These are phyloP conservation scores for Eucalyptus grandis DNA, from an alignment of 345 rosid species.

Conservation along the genomic window DNA sequence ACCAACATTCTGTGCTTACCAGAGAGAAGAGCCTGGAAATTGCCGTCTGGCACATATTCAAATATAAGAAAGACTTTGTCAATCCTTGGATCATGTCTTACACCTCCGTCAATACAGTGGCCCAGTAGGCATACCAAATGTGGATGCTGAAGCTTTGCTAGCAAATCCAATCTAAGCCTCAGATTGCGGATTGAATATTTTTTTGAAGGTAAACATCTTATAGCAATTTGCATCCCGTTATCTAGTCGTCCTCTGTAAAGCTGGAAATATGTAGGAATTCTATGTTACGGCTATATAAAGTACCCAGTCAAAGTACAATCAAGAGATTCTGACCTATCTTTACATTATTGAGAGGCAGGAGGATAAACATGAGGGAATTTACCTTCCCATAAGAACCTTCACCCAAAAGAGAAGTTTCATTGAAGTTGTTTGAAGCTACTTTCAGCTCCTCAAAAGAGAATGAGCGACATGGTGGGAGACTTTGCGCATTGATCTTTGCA, in stretches of 20 bases:
- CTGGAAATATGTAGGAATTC: slow-evolving; percentile 19
- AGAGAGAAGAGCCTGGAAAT: slow-evolving; percentile 62
- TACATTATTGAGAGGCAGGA: background rate
- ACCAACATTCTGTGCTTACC: slow-evolving; percentile 24
- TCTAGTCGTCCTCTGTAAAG: slow-evolving; percentile 73
- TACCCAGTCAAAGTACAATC: background rate
- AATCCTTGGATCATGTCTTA: slow-evolving; percentile 30
- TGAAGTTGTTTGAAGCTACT: slow-evolving; percentile 69
- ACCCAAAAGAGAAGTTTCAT: slow-evolving; percentile 51
- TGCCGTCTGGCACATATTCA: slow-evolving; percentile 60
- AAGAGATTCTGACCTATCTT: background rate
- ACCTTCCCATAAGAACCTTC: slow-evolving; percentile 94
- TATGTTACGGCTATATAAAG: background rate
- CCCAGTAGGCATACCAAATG: slow-evolving; percentile 80
- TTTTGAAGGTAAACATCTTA: slow-evolving; percentile 49
- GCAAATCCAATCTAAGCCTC: slow-evolving; percentile 58
- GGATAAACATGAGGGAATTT: background rate
- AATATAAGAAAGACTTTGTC: slow-evolving; percentile 51
- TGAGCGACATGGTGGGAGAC: slow-evolving; percentile 31
- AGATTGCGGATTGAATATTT: slow-evolving; percentile 68
- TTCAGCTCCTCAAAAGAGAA: slow-evolving; percentile 74
- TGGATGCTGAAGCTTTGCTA: slow-evolving; percentile 88
- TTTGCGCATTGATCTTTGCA: slow-evolving; percentile 58
- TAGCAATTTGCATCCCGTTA: slow-evolving; percentile 57
- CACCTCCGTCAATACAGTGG: slow-evolving; percentile 47